phyloP scores from a whole-genome alignment of 805 yeast species.

The Pichia phayaonensis region DNA sequence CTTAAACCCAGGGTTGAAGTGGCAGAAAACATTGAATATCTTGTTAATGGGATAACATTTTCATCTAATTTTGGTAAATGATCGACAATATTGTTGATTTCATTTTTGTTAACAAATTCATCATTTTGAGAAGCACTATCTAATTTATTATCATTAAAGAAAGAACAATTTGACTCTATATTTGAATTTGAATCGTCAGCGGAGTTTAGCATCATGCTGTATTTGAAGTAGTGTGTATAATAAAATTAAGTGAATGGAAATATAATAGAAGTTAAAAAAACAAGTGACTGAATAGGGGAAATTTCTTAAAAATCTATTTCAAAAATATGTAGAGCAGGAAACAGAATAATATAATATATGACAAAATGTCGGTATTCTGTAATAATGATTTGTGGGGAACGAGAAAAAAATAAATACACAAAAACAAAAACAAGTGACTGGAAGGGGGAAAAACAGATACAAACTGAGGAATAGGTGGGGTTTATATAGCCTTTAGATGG shows the following conservation, averaged over 20 bases:
- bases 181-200: neutral
- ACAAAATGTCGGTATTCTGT: no score
- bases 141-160: constrained; percentile 5
- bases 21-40: constrained; percentile 3
- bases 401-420: no score
- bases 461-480: neutral
- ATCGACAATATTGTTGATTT: neutral
- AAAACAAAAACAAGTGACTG: no score
- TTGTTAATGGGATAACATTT: neutral
- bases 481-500: neutral
- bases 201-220: neutral
- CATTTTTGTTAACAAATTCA: neutral
- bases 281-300: no score
- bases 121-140: neutral
- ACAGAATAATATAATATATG: no score
- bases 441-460: no score
- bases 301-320: no score
- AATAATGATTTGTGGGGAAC: neutral
- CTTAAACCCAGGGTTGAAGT: constrained; percentile 44
- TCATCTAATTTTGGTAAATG: neutral
- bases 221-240: neutral
- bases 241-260: neutral
- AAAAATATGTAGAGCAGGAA: no score
- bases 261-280: neutral
- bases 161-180: neutral